Conservation (phyloP, 495 filamentous ascomycete species). For the Extremus antarcticus region DNA sequence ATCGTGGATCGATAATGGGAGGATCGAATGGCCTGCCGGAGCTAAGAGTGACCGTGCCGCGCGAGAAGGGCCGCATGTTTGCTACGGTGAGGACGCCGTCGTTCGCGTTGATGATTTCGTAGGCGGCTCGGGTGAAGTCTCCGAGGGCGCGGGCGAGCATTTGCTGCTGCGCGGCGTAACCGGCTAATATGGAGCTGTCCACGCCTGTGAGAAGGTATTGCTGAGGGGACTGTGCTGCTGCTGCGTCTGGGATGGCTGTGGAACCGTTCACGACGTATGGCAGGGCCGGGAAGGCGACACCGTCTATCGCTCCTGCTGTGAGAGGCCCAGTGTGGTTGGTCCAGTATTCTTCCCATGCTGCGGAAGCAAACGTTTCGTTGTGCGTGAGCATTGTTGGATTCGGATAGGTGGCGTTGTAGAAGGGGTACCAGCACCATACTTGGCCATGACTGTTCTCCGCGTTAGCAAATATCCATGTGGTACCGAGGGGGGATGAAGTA, state of each 20-base stretch:
- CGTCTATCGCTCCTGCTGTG: conserved; percentile 33
- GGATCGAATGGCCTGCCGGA: conserved; percentile 17
- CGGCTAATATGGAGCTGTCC: conserved; percentile 31
- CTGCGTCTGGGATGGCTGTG: conserved; percentile 19
- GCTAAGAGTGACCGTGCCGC: conserved; percentile 17
- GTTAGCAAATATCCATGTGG: not conserved
- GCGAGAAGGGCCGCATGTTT: conserved; percentile 25
- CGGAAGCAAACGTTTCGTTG: conserved; percentile 10
- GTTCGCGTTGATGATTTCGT: conserved; percentile 35
- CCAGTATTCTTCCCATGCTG: conserved; percentile 16
- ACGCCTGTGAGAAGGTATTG: conserved; percentile 27
- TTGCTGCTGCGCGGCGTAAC: conserved; percentile 31
- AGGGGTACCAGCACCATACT: conserved; percentile 17
- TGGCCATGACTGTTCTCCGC: conserved; percentile 5
- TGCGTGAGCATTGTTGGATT: conserved; percentile 11
- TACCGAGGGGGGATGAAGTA: conserved; percentile 17
- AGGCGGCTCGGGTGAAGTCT: conserved; percentile 29
- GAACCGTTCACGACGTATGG: conserved; percentile 18
- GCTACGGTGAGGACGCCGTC: conserved; percentile 26
- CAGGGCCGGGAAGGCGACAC: conserved; percentile 34
- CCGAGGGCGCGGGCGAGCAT: conserved; percentile 27
- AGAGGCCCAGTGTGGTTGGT: conserved; percentile 29
- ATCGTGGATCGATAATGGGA: conserved; percentile 23
- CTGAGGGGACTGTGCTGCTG: conserved; percentile 17
- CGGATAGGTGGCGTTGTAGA: conserved; percentile 8